A percentile compares a stretch with the other conserved stretches of the same genome.
Conservation (phyloP, 139 green algal species). For the Micractinium conductrix region DNA sequence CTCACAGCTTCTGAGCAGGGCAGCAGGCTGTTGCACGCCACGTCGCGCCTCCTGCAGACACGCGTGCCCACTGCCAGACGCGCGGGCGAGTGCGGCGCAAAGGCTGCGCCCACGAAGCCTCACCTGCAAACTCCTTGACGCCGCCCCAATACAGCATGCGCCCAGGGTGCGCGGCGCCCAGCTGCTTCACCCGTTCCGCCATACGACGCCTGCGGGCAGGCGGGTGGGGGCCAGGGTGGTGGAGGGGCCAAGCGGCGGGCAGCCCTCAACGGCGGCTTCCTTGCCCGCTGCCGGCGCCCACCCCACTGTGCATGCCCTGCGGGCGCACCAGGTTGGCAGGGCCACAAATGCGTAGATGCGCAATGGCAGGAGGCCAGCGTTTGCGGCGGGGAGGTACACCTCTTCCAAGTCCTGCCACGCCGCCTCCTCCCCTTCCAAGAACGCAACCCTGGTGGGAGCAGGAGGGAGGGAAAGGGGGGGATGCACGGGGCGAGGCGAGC, state of each 20-base stretch:
- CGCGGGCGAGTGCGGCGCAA: too few relatives aligned
- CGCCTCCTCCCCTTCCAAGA: slow-evolving; percentile 33
- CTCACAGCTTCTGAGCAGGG: too few relatives aligned
- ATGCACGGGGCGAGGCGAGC: not conserved
- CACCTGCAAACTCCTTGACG: slow-evolving; percentile 77
- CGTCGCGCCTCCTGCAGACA: too few relatives aligned
- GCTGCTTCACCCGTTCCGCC: slow-evolving; percentile 29
- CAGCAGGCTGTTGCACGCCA: not conserved
- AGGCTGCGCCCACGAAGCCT: too few relatives aligned
- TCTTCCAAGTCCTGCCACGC: slow-evolving; percentile 62
- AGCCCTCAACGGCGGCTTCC: not conserved
- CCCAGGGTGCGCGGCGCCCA: slow-evolving; percentile 50
- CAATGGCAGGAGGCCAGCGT: slow-evolving; percentile 44
- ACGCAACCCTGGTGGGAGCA: slow-evolving; percentile 26
- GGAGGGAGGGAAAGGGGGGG: not conserved
- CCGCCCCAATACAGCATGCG: slow-evolving; percentile 67
- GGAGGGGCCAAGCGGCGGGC: not conserved
- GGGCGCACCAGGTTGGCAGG: slow-evolving; percentile 45
- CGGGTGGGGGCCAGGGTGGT: too few relatives aligned
- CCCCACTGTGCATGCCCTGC: too few relatives aligned
- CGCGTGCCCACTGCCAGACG: too few relatives aligned
- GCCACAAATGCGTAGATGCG: slow-evolving; percentile 50
- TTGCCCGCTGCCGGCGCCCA: too few relatives aligned
- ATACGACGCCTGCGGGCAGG: slow-evolving; percentile 47
- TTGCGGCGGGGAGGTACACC: slow-evolving; percentile 60